Evolutionary conservation across 345 rosid species (phyloP).

Genomic region (Bretschneidera sinensis): DNA sequence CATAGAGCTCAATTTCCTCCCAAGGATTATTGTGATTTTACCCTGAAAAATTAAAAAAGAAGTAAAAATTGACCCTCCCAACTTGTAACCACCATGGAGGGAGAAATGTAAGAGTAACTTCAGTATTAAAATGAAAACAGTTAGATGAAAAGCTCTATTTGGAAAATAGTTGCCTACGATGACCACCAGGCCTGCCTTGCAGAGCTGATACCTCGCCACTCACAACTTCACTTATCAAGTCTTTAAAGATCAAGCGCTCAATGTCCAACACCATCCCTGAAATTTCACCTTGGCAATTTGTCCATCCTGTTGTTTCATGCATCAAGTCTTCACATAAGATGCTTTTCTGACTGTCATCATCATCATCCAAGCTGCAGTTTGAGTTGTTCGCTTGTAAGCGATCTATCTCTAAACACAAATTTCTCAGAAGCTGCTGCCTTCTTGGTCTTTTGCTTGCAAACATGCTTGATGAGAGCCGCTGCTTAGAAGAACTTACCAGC

Average conservation of each 20-base stretch:
- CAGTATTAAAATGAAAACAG: slow-evolving; percentile 7
- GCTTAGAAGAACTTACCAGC: slow-evolving; percentile 30
- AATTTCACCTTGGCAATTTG: slow-evolving; percentile 39
- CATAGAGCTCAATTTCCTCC: slow-evolving; percentile 11
- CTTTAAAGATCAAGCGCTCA: slow-evolving; percentile 83
- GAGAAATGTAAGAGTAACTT: not conserved
- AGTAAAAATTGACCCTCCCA: slow-evolving; percentile 18
- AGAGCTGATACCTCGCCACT: slow-evolving; percentile 30
- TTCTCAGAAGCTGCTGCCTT: slow-evolving; percentile 45
- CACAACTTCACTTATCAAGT: slow-evolving; percentile 66
- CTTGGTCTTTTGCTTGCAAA: slow-evolving; percentile 26
- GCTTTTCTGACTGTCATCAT: slow-evolving; percentile 37
- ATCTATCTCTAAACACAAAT: slow-evolving; percentile 64
- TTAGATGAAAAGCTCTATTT: slow-evolving; percentile 28
- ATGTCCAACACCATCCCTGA: slow-evolving; percentile 58
- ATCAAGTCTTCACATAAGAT: slow-evolving; percentile 48
- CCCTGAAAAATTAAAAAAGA: slow-evolving; percentile 12
- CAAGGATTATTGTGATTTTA: slow-evolving; percentile 13
- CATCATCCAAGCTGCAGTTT: slow-evolving; percentile 41
- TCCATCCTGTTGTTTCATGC: slow-evolving; percentile 48
- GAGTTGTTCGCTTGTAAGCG: slow-evolving; percentile 41
- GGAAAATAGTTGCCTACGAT: slow-evolving; percentile 50
- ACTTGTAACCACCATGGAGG: not conserved
- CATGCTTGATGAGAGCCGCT: slow-evolving; percentile 24
- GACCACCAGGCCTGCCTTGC: slow-evolving; percentile 27